Evolutionary conservation across 2,329 filamentous ascomycete species (phyloP).

Genomic region (Colletotrichum sp.): DNA sequence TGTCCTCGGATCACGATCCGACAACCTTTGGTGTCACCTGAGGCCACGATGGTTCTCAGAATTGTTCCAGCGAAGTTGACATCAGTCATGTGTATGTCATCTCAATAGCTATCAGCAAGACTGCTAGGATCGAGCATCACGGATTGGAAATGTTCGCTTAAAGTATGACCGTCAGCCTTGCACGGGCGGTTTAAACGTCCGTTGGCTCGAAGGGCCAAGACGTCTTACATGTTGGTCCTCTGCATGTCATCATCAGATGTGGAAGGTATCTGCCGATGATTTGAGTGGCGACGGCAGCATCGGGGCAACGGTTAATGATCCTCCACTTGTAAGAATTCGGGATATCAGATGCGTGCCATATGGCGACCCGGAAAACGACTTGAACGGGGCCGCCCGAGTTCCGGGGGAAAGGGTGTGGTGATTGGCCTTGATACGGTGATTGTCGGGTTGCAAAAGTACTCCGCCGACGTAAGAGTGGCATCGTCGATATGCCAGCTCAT

Average conservation of each 20-base stretch:
- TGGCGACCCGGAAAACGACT: neutral
- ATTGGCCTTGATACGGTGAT: neutral
- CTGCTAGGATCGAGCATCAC: neutral
- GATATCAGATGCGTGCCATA: neutral
- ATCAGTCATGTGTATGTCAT: neutral
- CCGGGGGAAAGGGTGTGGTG: neutral
- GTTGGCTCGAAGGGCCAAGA: neutral
- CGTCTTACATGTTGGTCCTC: neutral
- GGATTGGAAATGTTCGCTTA: rapidly evolving
- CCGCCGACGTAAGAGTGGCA: neutral
- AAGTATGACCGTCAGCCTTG: neutral
- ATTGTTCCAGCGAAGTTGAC: neutral
- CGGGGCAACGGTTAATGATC: neutral
- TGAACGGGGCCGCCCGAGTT: neutral
- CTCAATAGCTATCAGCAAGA: neutral
- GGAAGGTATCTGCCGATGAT: neutral
- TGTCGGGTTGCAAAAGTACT: neutral
- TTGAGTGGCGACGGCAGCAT: neutral
- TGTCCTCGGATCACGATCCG: neutral
- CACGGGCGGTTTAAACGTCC: neutral
- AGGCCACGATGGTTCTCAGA: neutral
- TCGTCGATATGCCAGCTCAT: neutral
- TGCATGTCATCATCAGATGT: neutral
- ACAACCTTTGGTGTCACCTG: neutral
- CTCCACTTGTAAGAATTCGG: neutral